Evolutionary conservation across 78 protist genomes (phyloP), one percentile per base, ranked within the genome.

Genomic region (Dictyostelium brefeldianum): DNA sequence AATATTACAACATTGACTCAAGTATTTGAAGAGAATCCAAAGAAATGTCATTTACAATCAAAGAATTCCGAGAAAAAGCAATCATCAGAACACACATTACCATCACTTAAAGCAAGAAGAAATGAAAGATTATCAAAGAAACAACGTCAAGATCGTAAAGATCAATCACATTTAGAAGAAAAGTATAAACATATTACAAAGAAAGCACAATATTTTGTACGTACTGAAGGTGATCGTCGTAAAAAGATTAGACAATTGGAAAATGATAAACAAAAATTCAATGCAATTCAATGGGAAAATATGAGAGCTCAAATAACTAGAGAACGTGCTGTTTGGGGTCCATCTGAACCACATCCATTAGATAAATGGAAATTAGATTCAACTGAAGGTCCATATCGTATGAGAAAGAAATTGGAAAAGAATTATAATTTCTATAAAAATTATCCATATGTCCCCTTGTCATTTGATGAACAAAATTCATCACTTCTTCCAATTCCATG

Each of bases 341-440:
- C 93, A 15, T 18, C 77, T 9, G 62, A 29, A 17, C 93, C 93
- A 18, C 56, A 53, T 9, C 31, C 93, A n/a, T 62, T 87, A 20
- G 93, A 91, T 74, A 77, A 83, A 81, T 91, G 89, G 89, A 91
- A 91, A 46, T 53, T 91, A n/a, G 95, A 91, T 53, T 75, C 92
- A 8, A 91, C 95, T 27, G 95, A 91, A 46, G 95, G 95, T 51
- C 95, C 95, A 8, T 82, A 78, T 22, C 89, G 95, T 77, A 81
- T 91, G 85, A 53, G 95, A 41, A 91, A 81, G 90, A 91, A 87
- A 64, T 77, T 80, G 29, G 93, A 87, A 78, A 87, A 87, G 93
- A 87, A 87, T 71, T 87, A 87, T 50, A 70, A 74, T 20, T 87
- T 87, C 27, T 87, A 87, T 47, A 87, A 87, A 27, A 59, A 87